These are phyloP conservation scores for Terfezia boudieri DNA, from an alignment of 495 filamentous ascomycete genomes.

Conservation along the genomic window DNA sequence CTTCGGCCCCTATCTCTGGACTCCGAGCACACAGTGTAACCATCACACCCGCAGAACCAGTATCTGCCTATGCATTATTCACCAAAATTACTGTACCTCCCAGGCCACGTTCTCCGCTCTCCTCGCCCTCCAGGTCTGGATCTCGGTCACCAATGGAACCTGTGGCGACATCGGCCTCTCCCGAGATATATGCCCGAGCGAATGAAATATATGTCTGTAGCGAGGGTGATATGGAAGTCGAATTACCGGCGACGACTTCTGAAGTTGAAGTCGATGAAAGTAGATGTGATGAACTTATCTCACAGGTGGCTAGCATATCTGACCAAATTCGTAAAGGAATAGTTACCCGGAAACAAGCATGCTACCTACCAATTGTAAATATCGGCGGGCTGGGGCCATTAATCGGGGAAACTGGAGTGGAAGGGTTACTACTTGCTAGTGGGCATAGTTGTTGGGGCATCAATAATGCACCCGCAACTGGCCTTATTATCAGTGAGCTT, in stretches of 20 bases:
- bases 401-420: conserved; percentile 49
- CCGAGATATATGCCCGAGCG: conserved; percentile 85
- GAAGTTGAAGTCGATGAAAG: conserved; percentile 52
- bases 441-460: conserved; percentile 98
- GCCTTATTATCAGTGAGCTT: conserved; percentile 69
- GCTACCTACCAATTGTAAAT: conserved; percentile 63
- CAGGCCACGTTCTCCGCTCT: not conserved
- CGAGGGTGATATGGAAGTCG: conserved; percentile 55
- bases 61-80: conserved; percentile 76
- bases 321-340: conserved; percentile 55
- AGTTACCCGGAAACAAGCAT: conserved; percentile 66
- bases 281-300: conserved; percentile 71
- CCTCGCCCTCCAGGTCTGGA: not conserved
- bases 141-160: conserved; percentile 23
- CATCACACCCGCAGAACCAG: conserved; percentile 45
- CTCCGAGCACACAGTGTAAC: conserved; percentile 81
- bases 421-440: conserved; percentile 61
- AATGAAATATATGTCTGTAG: conserved; percentile 85
- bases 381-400: conserved; percentile 47
- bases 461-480: conserved; percentile 83
- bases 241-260: conserved; percentile 54
- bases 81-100: conserved; percentile 63
- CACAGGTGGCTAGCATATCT: conserved; percentile 57
- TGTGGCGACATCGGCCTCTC: conserved; percentile 25
- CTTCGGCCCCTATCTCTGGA: conserved; percentile 53